These are phyloP conservation scores for Yarrowia sp. DNA, from an alignment of 805 yeast species.

Conservation along the genomic window DNA sequence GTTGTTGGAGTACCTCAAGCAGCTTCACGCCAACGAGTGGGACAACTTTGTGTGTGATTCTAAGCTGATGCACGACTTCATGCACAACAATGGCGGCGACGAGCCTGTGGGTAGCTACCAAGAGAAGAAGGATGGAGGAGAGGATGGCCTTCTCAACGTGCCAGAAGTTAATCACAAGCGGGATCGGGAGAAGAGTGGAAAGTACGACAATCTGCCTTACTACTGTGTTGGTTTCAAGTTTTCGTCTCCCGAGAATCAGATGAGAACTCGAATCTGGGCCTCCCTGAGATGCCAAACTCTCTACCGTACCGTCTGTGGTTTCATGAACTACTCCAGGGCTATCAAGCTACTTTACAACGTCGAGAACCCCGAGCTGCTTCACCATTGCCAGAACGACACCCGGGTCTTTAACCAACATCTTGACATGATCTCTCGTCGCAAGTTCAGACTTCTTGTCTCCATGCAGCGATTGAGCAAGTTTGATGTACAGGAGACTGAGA, in stretches of 20 bases:
- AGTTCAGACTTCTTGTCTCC: constrained; percentile 74
- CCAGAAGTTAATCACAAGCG: background rate
- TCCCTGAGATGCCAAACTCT: constrained; percentile 79
- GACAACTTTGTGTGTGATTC: constrained; percentile 72
- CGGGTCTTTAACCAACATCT: constrained; percentile 21
- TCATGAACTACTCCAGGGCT: constrained; percentile 73
- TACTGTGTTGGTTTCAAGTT: constrained; percentile 70
- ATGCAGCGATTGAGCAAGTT: constrained; percentile 81
- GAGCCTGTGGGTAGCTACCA: background rate
- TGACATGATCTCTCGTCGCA: constrained; percentile 71
- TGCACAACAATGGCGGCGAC: constrained; percentile 11
- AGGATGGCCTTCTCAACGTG: constrained; percentile 2
- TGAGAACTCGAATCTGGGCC: constrained; percentile 84
- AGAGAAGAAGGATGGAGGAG: constrained; percentile 1
- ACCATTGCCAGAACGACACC: constrained; percentile 24
- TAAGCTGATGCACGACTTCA: constrained; percentile 39
- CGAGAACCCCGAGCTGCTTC: constrained; percentile 42
- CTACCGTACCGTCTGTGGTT: constrained; percentile 79
- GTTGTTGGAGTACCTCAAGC: constrained; percentile 73
- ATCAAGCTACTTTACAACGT: constrained; percentile 63
- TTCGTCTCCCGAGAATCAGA: constrained; percentile 57
- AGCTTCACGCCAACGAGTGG: constrained; percentile 75
- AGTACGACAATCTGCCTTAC: constrained; percentile 62
- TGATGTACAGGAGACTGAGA: constrained; percentile 71
- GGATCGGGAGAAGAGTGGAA: constrained; percentile 28